phyloP scores from a whole-genome alignment of 257 asterid species.

The Oldenlandia corymbosa region DNA sequence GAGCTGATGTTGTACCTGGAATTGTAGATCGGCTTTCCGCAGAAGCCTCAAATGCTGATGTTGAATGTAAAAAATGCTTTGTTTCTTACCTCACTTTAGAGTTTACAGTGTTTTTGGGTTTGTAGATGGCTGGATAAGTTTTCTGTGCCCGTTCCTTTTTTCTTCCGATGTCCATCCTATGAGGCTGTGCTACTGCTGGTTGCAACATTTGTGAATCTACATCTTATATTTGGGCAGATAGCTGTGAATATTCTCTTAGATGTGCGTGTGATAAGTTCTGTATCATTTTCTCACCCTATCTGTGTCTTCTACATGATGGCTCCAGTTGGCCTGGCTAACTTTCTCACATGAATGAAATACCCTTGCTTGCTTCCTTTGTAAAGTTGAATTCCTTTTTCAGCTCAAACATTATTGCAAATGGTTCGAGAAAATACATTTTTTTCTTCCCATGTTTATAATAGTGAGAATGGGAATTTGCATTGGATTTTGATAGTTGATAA shows the following conservation, averaged over 20 bases:
- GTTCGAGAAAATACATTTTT: neutral
- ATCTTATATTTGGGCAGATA: neutral
- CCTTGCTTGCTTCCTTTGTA: neutral
- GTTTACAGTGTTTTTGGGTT: slow-evolving; percentile 12
- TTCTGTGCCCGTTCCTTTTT: neutral
- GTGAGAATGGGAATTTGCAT: neutral
- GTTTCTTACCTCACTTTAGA: neutral
- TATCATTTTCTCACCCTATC: neutral
- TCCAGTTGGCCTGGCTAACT: neutral
- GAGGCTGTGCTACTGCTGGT: neutral
- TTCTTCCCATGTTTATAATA: neutral
- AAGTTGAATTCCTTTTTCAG: neutral
- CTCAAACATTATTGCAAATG: neutral
- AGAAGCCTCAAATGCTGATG: slow-evolving; percentile 90
- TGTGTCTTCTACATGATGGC: neutral
- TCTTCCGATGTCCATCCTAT: neutral
- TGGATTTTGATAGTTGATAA: neutral
- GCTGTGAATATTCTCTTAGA: neutral
- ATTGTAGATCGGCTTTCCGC: slow-evolving; percentile 73
- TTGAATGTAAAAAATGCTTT: slow-evolving; percentile 55
- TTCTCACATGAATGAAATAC: neutral
- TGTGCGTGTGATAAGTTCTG: neutral
- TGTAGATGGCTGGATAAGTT: slow-evolving; percentile 7
- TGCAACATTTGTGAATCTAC: neutral
- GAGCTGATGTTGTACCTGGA: slow-evolving; percentile 99